Percentiles rank a stretch among this genome's conserved stretches.
Evolutionary conservation across 2,329 filamentous ascomycete genomes (phyloP).

Genomic region (Sclerotinia borealis): DNA sequence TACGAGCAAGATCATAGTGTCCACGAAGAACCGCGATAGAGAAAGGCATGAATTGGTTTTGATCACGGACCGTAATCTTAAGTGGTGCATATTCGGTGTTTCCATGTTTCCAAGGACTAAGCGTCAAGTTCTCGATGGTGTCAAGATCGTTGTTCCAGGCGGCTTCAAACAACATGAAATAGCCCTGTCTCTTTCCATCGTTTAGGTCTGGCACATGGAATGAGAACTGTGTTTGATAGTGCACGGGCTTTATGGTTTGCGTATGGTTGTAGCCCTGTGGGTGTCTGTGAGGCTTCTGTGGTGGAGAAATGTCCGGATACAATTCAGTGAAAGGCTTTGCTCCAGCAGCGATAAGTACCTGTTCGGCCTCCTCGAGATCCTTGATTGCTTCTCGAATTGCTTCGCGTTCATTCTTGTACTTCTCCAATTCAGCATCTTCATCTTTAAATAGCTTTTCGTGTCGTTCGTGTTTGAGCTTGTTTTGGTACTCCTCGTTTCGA

Average conservation of each 20-base stretch:
- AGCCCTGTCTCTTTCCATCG: constrained; percentile 49
- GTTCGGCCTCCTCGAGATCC: constrained; percentile 51
- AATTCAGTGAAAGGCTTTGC: constrained; percentile 64
- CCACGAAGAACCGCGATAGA: constrained; percentile 61
- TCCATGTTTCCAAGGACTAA: constrained; percentile 47
- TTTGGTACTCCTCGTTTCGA: constrained; percentile 12
- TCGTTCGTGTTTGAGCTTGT: constrained; percentile 30
- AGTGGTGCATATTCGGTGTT: constrained; percentile 53
- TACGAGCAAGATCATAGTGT: constrained; percentile 56
- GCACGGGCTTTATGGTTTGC: not conserved
- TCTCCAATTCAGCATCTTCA: constrained; percentile 30
- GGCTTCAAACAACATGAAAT: constrained; percentile 65
- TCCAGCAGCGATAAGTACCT: constrained; percentile 47
- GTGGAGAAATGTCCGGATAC: constrained; percentile 44
- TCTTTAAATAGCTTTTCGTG: constrained; percentile 34
- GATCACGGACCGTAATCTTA: constrained; percentile 55
- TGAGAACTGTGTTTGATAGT: constrained; percentile 20
- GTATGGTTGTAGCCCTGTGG: not conserved
- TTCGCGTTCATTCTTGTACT: constrained; percentile 45
- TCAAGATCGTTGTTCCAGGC: constrained; percentile 64
- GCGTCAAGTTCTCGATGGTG: constrained; percentile 58
- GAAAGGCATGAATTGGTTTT: constrained; percentile 46
- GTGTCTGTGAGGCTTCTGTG: not conserved
- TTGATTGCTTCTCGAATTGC: constrained; percentile 46
- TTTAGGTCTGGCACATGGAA: constrained; percentile 39